phyloP scores from a whole-genome alignment of 805 yeast species.

The Yarrowia deformans region DNA sequence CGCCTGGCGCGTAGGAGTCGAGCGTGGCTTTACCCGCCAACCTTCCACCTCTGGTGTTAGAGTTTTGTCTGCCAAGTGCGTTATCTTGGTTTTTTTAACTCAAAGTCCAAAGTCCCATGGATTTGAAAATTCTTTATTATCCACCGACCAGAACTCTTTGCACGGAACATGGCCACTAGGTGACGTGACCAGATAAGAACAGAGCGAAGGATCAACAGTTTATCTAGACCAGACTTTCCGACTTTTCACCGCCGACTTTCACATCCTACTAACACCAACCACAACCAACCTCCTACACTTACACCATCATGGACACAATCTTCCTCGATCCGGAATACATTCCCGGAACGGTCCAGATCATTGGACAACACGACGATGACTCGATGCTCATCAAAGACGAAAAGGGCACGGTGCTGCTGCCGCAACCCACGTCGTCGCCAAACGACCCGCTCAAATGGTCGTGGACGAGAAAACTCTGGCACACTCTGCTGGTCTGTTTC shows the following conservation, averaged over 20 bases:
- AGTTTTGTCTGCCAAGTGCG: constrained; percentile 17
- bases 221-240: too few relatives aligned
- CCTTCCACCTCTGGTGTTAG: neutral
- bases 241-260: too few relatives aligned
- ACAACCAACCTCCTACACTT: too few relatives aligned
- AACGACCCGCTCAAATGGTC: constrained; percentile 75
- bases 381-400: constrained; percentile 42
- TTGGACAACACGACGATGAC: constrained; percentile 28
- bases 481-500: constrained; percentile 53
- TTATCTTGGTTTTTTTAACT: constrained; percentile 24
- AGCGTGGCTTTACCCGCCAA: neutral
- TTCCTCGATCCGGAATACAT: constrained; percentile 43
- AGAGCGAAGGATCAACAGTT: too few relatives aligned
- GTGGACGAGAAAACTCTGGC: constrained; percentile 56
- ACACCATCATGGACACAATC: constrained; percentile 20
- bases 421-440: constrained; percentile 72
- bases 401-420: constrained; percentile 60
- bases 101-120: neutral
- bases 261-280: too few relatives aligned
- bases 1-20: too few relatives aligned
- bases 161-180: too few relatives aligned
- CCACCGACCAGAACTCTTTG: neutral
- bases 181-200: too few relatives aligned
- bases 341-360: constrained; percentile 44
- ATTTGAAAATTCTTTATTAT: constrained; percentile 23